Conservation (phyloP, 2,329 filamentous ascomycete genomes). For the Fusarium graminum region DNA sequence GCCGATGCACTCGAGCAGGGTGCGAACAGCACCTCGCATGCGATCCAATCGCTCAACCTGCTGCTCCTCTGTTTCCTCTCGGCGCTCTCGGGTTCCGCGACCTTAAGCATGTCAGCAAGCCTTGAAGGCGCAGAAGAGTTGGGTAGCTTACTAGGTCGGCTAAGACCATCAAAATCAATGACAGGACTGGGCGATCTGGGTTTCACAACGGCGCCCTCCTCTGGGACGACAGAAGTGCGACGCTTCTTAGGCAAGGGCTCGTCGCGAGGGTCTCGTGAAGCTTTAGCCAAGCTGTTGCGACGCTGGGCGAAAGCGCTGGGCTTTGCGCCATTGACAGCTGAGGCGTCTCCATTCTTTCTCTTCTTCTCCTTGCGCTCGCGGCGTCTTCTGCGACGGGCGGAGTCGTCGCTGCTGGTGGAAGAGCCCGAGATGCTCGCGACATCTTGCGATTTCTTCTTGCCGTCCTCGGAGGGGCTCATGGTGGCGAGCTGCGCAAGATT, state of each 20-base stretch:
- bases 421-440: constrained; percentile 48
- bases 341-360: constrained; percentile 31
- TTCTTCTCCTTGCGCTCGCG: constrained; percentile 46
- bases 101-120: constrained; percentile 55
- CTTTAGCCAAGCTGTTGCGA: constrained; percentile 69
- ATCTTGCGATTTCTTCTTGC: constrained; percentile 51
- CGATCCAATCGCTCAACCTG: constrained; percentile 66
- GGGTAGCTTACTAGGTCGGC: constrained; percentile 64
- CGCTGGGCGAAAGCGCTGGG: constrained; percentile 56
- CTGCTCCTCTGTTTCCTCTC: constrained; percentile 64
- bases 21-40: constrained; percentile 73
- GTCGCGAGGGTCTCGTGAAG: constrained; percentile 71
- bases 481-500: constrained; percentile 7
- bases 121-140: neutral
- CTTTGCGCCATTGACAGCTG: constrained; percentile 52
- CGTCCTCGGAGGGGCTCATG: constrained; percentile 51
- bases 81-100: constrained; percentile 72
- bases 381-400: constrained; percentile 48
- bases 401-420: constrained; percentile 51
- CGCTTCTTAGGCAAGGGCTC: constrained; percentile 61
- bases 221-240: constrained; percentile 44
- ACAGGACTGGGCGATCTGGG: constrained; percentile 63
- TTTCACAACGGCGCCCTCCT: constrained; percentile 28
- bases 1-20: constrained; percentile 76
- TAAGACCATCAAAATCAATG: constrained; percentile 73